Base-by-base conservation (phyloP, 2,329 filamentous ascomycete genomes). In the Aureobasidium sp. region DNA sequence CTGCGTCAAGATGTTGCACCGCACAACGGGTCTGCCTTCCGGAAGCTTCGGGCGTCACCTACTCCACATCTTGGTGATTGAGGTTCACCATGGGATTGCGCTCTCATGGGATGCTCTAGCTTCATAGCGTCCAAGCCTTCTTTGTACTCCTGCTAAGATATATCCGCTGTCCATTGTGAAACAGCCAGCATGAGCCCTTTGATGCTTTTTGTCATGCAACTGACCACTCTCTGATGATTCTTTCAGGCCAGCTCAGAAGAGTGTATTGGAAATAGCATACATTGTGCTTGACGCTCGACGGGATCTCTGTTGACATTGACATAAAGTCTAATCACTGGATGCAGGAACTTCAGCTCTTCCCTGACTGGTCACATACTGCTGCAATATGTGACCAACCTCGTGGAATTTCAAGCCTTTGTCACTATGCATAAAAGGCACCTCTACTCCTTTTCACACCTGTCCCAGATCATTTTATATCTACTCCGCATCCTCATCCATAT, bases 151-250 rank as follows among this genome's bases (percentile, higher is more conserved):
- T 51, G 35, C 37, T 50, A 35, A 39, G 34, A 39, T 51, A 41
- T 51, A 41, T 41, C 37, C 22, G 48, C 48, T 51, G 48, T 38
- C 35, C 37, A 51, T 51, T 41, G 48, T 51, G 48, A 6, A 16
- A 51, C 48, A 5, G 24, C 12, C n/a, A 17, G n/a, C 3, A 29
- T 30, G 45, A 32, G 22, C 21, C 24, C 24, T 39, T 24, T 49
- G 22, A 39, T 51, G 27, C 27, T 40, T 41, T 51, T 41, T 51
- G 48, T 51, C 48, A 51, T 51, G 48, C 35, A 21, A 41, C 29
- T 51, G 48, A 51, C 48, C 48, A 51, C 35, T 51, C 35, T 41
- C 17, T 30, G 37, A 25, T 25, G 27, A 14, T 17, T 25, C 7
- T 21, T 41, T 34, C 37, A 51, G 12, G 37, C 35, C 48, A 51